These are phyloP conservation scores for Fagopyrum homotropicum DNA, from an alignment of 148 eudicot species.

Conservation along the genomic window DNA sequence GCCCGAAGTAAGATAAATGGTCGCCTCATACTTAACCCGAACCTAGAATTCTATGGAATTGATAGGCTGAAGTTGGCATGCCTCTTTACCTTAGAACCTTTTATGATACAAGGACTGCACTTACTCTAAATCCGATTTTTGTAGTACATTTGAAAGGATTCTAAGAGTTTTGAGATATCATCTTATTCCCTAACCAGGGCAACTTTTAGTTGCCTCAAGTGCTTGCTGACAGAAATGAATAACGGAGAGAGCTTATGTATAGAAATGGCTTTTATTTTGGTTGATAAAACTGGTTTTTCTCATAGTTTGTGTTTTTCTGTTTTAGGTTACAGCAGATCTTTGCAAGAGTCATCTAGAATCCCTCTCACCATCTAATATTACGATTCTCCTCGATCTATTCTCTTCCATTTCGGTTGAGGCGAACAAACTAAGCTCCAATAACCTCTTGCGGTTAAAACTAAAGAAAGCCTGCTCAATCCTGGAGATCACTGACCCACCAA, in stretches of 20 bases:
- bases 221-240: background rate
- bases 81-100: background rate
- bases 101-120: background rate
- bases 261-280: background rate
- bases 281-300: background rate
- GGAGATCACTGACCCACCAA: slow-evolving; percentile 75
- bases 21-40: no score
- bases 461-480: slow-evolving; percentile 65
- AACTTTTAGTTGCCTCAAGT: background rate
- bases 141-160: no score
- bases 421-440: slow-evolving; percentile 55
- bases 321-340: slow-evolving; percentile 69
- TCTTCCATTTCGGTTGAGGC: slow-evolving; percentile 60
- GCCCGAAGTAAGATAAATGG: no score
- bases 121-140: no score
- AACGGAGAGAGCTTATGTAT: background rate
- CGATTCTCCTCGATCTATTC: slow-evolving; percentile 53
- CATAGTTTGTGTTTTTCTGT: slow-evolving; percentile 11
- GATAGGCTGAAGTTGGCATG: background rate
- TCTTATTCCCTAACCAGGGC: background rate
- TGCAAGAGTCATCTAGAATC: slow-evolving; percentile 56
- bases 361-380: slow-evolving; percentile 42
- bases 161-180: background rate
- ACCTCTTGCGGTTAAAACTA: slow-evolving; percentile 41
- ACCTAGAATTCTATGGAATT: no score